phyloP scores from a whole-genome alignment of 1,284 basidiomycete genomes.

The Amylostereum areolatum region DNA sequence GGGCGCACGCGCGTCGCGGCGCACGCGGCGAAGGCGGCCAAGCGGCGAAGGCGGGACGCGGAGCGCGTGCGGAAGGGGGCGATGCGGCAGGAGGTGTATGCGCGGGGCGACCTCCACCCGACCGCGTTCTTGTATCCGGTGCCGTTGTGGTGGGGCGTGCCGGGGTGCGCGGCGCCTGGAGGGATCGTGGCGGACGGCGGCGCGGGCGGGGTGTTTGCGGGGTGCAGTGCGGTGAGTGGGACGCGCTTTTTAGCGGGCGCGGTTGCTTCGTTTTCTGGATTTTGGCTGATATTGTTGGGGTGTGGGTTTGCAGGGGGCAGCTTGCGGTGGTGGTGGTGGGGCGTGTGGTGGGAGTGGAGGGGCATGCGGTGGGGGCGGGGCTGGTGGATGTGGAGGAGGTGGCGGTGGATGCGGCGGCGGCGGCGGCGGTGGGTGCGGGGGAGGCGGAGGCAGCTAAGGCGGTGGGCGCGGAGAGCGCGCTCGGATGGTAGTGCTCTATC shows the following conservation, averaged over 20 bases:
- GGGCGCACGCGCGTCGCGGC: constrained; percentile 1
- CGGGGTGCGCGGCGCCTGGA: neutral
- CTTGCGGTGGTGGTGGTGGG: neutral
- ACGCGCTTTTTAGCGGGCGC: neutral
- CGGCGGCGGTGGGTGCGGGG: neutral
- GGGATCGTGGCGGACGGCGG: neutral
- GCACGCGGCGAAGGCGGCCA: constrained; percentile 10
- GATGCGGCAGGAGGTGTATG: constrained; percentile 11
- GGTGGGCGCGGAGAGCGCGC: too few relatives aligned
- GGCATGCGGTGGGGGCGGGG: neutral
- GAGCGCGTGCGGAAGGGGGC: constrained; percentile 13
- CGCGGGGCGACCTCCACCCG: constrained; percentile 13
- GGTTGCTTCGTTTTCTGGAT: neutral
- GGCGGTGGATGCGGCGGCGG: neutral
- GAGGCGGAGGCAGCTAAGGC: too few relatives aligned
- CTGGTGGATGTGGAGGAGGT: neutral
- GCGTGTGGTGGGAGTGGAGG: neutral
- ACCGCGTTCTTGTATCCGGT: constrained; percentile 21
- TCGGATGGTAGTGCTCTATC: too few relatives aligned
- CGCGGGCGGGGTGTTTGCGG: constrained; percentile 6
- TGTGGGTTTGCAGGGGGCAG: neutral
- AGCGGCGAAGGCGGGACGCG: constrained; percentile 18
- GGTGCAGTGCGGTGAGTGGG: constrained; percentile 6
- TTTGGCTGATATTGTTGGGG: neutral
- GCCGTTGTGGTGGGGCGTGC: constrained; percentile 10